Evolutionary conservation across 495 filamentous ascomycete species (phyloP).

Genomic region (Aspergillus cavernicola): DNA sequence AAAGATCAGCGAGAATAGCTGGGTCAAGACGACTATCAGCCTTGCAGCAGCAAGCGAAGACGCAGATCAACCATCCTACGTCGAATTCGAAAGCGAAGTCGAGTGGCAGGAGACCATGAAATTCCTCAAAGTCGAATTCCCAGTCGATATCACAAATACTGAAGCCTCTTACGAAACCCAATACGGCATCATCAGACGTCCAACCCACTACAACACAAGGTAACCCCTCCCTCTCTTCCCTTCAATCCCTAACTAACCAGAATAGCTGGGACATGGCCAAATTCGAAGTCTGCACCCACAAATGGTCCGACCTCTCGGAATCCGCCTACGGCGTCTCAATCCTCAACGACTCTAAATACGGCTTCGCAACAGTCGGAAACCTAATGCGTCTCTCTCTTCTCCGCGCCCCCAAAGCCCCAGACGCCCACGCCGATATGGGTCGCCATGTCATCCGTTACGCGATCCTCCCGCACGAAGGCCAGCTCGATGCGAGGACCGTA

Average conservation of each 20-base stretch:
- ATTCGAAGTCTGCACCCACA: slow-evolving; percentile 97
- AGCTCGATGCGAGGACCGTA: slow-evolving; percentile 67
- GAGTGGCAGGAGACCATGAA: slow-evolving; percentile 96
- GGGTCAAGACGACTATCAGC: slow-evolving; percentile 81
- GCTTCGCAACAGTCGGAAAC: slow-evolving; percentile 88
- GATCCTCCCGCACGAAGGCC: slow-evolving; percentile 78
- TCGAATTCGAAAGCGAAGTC: slow-evolving; percentile 78
- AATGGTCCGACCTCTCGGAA: slow-evolving; percentile 95
- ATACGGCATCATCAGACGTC: slow-evolving; percentile 80
- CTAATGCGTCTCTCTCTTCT: slow-evolving; percentile 89
- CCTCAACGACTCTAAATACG: slow-evolving; percentile 95
- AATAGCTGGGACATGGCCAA: slow-evolving; percentile 95
- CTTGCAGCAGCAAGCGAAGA: slow-evolving; percentile 57
- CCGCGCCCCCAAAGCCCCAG: slow-evolving; percentile 91
- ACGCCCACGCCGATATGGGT: slow-evolving; percentile 96
- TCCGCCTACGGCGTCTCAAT: slow-evolving; percentile 88
- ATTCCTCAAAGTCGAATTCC: slow-evolving; percentile 98
- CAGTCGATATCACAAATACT: slow-evolving; percentile 85
- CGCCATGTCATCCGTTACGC: slow-evolving; percentile 85
- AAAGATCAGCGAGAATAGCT: slow-evolving; percentile 80
- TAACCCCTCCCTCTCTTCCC: slow-evolving; percentile 21
- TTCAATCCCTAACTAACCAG: background rate
- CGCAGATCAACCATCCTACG: slow-evolving; percentile 59
- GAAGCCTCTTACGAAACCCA: slow-evolving; percentile 96
- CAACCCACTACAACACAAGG: slow-evolving; percentile 92